Conservation (phyloP, 306 rosid species). For the Carpinus fangiana region DNA sequence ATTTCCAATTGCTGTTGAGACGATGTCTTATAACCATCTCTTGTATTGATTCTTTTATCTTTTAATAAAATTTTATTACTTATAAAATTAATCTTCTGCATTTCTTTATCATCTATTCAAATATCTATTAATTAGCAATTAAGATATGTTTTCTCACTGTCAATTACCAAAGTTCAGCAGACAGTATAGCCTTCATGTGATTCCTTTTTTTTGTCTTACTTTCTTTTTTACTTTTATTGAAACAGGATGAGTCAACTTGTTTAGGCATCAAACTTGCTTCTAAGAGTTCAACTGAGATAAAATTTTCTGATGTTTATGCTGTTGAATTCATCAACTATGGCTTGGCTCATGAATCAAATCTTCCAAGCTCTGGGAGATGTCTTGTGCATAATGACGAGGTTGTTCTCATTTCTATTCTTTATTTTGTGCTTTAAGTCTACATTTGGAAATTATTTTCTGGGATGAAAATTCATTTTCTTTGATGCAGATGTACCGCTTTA, state of each 20-base stretch:
- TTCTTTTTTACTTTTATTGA: slow-evolving; percentile 29
- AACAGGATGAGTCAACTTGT: slow-evolving; percentile 68
- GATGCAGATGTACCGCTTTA: slow-evolving; percentile 66
- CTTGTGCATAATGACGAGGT: slow-evolving; percentile 61
- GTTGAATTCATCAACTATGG: slow-evolving; percentile 52
- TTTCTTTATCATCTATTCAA: background rate
- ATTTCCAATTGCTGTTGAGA: background rate
- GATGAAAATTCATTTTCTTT: slow-evolving; percentile 27
- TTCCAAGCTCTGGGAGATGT: slow-evolving; percentile 41
- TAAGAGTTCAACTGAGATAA: slow-evolving; percentile 50
- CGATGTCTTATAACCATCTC: background rate
- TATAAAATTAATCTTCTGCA: background rate
- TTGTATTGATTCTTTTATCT: background rate
- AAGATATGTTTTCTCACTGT: slow-evolving; percentile 10
- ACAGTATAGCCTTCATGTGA: background rate
- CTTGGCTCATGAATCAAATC: slow-evolving; percentile 43
- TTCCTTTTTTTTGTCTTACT: slow-evolving; percentile 14
- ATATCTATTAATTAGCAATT: background rate
- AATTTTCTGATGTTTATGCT: slow-evolving; percentile 69
- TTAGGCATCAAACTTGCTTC: slow-evolving; percentile 56
- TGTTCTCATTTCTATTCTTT: slow-evolving; percentile 31
- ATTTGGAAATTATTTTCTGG: background rate
- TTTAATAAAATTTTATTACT: background rate
- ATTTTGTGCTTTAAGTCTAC: slow-evolving; percentile 18
- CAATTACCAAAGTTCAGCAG: background rate